These are phyloP conservation scores for Sphaerulina populicola DNA, from an alignment of 2,329 filamentous ascomycete species.

Conservation along the genomic window DNA sequence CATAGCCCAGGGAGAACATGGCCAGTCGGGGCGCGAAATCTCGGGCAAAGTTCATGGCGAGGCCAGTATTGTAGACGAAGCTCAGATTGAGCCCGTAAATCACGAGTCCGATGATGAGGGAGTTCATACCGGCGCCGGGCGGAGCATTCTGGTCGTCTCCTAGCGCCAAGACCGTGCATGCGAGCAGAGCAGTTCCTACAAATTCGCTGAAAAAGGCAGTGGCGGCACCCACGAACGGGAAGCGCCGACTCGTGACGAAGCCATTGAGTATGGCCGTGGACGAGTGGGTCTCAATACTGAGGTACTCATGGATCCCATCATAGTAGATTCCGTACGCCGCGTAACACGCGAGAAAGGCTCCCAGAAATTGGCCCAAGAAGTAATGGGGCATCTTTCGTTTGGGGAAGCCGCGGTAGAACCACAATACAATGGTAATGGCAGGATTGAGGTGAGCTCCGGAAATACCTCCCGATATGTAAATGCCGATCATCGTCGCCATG, in stretches of 20 bases:
- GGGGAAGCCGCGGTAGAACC: conserved; percentile 46
- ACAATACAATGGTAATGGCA: conserved; percentile 37
- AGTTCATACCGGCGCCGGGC: conserved; percentile 45
- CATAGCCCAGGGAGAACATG: conserved; percentile 40
- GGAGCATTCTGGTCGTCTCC: conserved; percentile 30
- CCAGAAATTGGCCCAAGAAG: conserved; percentile 46
- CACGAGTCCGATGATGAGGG: conserved; percentile 43
- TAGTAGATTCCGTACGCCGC: conserved; percentile 41
- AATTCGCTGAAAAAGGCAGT: conserved; percentile 47
- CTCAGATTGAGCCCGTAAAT: conserved; percentile 33
- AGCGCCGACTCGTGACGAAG: conserved; percentile 42
- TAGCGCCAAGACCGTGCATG: conserved; percentile 36
- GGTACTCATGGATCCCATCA: conserved; percentile 32
- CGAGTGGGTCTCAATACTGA: conserved; percentile 12
- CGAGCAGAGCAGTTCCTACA: conserved; percentile 37
- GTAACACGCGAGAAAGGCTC: conserved; percentile 44
- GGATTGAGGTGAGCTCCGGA: conserved; percentile 46
- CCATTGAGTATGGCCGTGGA: conserved; percentile 32
- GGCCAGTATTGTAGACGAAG: conserved; percentile 44
- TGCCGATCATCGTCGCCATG: conserved; percentile 45
- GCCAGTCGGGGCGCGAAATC: conserved; percentile 46
- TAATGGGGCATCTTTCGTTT: conserved; percentile 46
- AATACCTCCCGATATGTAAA: conserved; percentile 39
- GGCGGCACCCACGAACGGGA: conserved; percentile 36
- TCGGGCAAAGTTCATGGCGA: conserved; percentile 43